Conservation (phyloP, 2,329 filamentous ascomycete species). For the Trichophyton benhamiae region DNA sequence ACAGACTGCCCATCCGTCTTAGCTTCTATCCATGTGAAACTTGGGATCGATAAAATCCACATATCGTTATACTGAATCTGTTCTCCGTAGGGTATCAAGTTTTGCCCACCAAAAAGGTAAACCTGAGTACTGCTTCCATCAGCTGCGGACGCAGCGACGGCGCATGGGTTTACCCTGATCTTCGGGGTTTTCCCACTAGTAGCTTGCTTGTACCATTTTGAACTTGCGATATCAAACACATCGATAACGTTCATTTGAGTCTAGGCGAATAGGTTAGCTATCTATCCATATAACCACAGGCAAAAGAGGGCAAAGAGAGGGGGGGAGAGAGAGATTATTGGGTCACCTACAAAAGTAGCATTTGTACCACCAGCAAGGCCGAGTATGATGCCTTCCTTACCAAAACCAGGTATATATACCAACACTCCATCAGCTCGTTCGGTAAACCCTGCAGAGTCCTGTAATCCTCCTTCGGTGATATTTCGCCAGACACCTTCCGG, state of each 20-base stretch:
- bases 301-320: not conserved
- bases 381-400: slow-evolving; percentile 61
- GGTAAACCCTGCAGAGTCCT: slow-evolving; percentile 54
- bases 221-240: slow-evolving; percentile 62
- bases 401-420: slow-evolving; percentile 65
- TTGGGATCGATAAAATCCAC: slow-evolving; percentile 69
- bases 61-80: slow-evolving; percentile 56
- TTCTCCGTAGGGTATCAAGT: slow-evolving; percentile 49
- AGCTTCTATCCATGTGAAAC: slow-evolving; percentile 67
- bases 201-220: slow-evolving; percentile 61
- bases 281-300: not conserved
- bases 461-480: slow-evolving; percentile 58
- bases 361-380: slow-evolving; percentile 64
- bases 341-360: slow-evolving; percentile 46
- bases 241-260: slow-evolving; percentile 61
- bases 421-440: slow-evolving; percentile 62
- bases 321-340: not conserved
- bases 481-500: slow-evolving; percentile 56
- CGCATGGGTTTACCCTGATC: slow-evolving; percentile 54
- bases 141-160: slow-evolving; percentile 59
- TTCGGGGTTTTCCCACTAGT: slow-evolving; percentile 49
- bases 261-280: slow-evolving; percentile 18
- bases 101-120: slow-evolving; percentile 68
- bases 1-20: slow-evolving; percentile 37
- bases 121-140: slow-evolving; percentile 66